Evolutionary conservation across 805 yeast genomes (phyloP), one percentile per base, ranked within the genome.

Genomic region (Lachancea fermentati): DNA sequence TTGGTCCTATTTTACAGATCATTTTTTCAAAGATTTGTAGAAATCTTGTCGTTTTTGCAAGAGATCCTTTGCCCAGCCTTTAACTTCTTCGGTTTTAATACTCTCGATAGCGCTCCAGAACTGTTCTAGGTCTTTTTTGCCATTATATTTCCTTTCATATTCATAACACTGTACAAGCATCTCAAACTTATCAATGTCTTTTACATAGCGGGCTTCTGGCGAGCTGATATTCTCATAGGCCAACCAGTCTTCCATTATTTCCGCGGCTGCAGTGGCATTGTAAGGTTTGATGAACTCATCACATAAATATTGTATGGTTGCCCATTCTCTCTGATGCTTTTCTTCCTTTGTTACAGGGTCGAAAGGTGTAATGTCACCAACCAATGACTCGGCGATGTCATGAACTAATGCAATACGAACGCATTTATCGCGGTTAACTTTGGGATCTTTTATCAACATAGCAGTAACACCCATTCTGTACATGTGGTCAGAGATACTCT

Each of bases 401-500:
- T 91, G 98, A 24, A 88, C 79, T 30, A 88, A 68, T 1, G 96
- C 88, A 39, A 91, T 88, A 63, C 84, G 82, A 36, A 80, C 82
- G 67, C 96, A 87, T 51, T 76, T 76, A 44, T 75, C 72, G 18
- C 75, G 68, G 61, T 85, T 78, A 24, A 84, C 68, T 2, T 67
- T 62, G n/a, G 63, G 61, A 37, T 72, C 64, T 19, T 66, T 63
- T 32, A 86, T 72, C 17, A 87, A 62, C 82, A 88, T 76, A 16
- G 91, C 71, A 32, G 87, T 77, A 15, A 89, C 68, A 4, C 87
- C 78, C 96, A 91, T 89, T 42, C 98, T 72, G 59, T 91, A 89
- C 96, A 89, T 89, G 62, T 91, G 97, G 63, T 89, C 97, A n/a
- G 86, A 75, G 37, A 88, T 87, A 37, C 84, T 76, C 62, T 87